Base-by-base conservation (phyloP, 192 early-diverging fungal genomes). In the Chytriomyces sp. region DNA sequence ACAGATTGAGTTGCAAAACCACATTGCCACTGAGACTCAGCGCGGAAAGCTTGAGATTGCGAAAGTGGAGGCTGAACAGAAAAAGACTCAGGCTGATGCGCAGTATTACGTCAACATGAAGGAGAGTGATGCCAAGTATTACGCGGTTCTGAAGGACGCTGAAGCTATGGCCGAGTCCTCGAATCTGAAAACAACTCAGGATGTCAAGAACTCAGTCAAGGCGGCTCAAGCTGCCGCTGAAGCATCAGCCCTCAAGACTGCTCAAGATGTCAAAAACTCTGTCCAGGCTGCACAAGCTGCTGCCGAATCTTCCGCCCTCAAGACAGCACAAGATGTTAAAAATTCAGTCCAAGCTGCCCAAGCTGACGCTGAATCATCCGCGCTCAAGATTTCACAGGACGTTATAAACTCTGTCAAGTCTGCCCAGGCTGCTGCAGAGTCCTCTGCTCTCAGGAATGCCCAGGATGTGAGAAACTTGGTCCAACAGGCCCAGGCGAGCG, bases 241-340 rank as follows among this genome's bases (percentile, higher is more conserved):
- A 49, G 48, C 85, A 18, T 80, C 84, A 20, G 65, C 77, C 45
- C 47, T 84, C n/a, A 44, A 77, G 46, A 74, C 85, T 20, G 65
- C 61, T 13, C 85, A 86, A 63, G 63, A 82, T 48, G 85, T 82
- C 35, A 86, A 86, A 73, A 86, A 86, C 75, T 83, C 44, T 77
- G 73, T 85, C 46, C 13, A 57, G 20, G 53, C 53, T 13, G 13
- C 53, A 5, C 53, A 57, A 20, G 53, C 53, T 13, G 53, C 13
- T 13, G 53, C 53, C 16, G 53, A 57, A 2, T 13, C 16, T 5
- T 57, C 53, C 5, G 53, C 13, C 16, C 53, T 57, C 16, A 13
- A 20, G 20, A 57, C 53, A 57, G 20, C 53, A 20, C 53, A 57
- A 20, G 53, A 57, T n/a, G 53, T 57, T 0, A 57, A 57, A 57